These are phyloP conservation scores for Claviceps sp. DNA, from an alignment of 2,329 filamentous ascomycete species.

Conservation along the genomic window DNA sequence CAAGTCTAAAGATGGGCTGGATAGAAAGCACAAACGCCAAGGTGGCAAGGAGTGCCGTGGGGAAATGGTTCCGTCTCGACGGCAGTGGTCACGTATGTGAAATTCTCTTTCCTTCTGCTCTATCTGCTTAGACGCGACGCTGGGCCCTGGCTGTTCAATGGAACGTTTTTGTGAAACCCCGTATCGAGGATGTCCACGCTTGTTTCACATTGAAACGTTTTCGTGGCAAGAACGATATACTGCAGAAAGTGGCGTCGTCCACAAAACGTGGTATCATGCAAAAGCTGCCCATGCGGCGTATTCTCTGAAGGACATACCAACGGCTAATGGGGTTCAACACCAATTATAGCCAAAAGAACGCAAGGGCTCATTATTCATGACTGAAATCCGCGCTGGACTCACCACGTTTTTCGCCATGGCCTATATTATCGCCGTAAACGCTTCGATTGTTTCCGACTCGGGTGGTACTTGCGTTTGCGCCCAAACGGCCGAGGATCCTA, in stretches of 20 bases:
- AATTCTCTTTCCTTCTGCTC: background rate
- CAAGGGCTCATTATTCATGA: slow-evolving; percentile 65
- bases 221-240: background rate
- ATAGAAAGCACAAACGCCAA: slow-evolving; percentile 36
- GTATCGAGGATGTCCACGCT: background rate
- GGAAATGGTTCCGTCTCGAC: slow-evolving; percentile 66
- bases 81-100: slow-evolving; percentile 65
- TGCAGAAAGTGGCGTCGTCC: background rate
- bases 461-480: slow-evolving; percentile 68
- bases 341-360: slow-evolving; percentile 49
- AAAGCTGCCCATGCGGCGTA: background rate
- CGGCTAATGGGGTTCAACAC: background rate
- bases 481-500: slow-evolving; percentile 32
- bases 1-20: slow-evolving; percentile 36
- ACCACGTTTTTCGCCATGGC: slow-evolving; percentile 62
- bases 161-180: background rate
- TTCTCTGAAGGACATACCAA: background rate
- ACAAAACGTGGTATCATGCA: background rate
- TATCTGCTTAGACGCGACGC: background rate
- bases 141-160: background rate
- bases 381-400: slow-evolving; percentile 70
- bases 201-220: background rate
- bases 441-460: slow-evolving; percentile 43
- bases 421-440: slow-evolving; percentile 42
- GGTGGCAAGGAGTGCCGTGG: slow-evolving; percentile 52